phyloP scores from a whole-genome alignment of 2,329 filamentous ascomycete genomes.

The Fusarium papillatum region DNA sequence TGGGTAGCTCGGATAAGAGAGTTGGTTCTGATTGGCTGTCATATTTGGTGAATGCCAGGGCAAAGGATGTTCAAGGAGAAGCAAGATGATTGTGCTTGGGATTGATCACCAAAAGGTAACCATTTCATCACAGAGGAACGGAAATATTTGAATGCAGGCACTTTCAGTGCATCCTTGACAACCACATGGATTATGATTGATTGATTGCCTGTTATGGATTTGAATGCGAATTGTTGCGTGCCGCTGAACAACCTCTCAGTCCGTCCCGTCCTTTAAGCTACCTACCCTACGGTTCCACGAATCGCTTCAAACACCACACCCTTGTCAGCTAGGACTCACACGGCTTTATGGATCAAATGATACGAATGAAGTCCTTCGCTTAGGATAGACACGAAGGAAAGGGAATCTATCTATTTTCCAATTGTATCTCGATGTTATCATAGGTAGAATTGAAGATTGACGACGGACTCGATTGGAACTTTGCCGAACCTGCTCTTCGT shows the following conservation, averaged over 20 bases:
- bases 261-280: background rate
- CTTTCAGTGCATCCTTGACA: background rate
- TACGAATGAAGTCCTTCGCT: background rate
- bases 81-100: background rate
- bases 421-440: background rate
- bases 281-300: background rate
- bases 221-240: background rate
- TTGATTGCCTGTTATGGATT: background rate
- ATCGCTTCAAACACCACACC: background rate
- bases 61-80: background rate
- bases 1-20: background rate
- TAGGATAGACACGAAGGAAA: background rate
- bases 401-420: background rate
- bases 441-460: background rate
- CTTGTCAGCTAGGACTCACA: background rate
- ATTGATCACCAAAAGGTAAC: too few species aligned
- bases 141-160: too few species aligned
- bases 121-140: too few species aligned
- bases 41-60: background rate
- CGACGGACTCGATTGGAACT: too few species aligned
- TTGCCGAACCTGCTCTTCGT: too few species aligned
- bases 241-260: background rate
- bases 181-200: background rate
- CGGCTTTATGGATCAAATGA: background rate
- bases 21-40: background rate